Evolutionary conservation across 163 green algal species (phyloP), one percentile per base, ranked within the genome.

Genomic region (Trebouxiophyceae sp.): DNA sequence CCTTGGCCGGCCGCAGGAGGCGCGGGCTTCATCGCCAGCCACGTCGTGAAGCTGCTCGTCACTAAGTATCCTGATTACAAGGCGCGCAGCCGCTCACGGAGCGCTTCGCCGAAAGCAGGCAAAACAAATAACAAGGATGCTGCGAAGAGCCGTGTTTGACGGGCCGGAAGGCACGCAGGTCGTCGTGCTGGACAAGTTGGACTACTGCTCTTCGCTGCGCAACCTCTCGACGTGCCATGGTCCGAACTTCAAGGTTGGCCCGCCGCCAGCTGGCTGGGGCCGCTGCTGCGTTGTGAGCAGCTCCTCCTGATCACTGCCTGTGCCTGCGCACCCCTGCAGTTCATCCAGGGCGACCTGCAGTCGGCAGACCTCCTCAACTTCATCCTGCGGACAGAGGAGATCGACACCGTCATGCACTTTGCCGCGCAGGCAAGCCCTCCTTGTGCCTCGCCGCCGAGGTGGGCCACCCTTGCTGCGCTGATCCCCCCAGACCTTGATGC

Each of bases 391-490:
- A 81, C 76, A 1, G 84, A 98, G 70, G 23, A 89, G 1, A 89
- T 99, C 26, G 95, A 99, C 82, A 97, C 93, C 19, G 82, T 99
- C 27, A 93, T 99, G 85, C 93, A 99, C 79, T 99, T 98, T 77
- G 90, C 90, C 24, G 90, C 90, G 3, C 91, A 97, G 81, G 86
- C 88, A 63, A 6, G 70, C 26, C n/a, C n/a, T 45, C n/a, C n/a
- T n/a, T n/a, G n/a, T 45, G 23, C 47, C 20, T 29, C 24, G 7
- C 61, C 20, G 0, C 65, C 12, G 23, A 29, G 47, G 20, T 57
- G 19, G 22, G 47, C 16, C 47, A 29, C 16, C 47, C 47, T 50
- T 50, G 39, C 39, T 16, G 19, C 12, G 39, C 39, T 50, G 12
- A n/a, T n/a, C n/a, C n/a, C n/a, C n/a, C n/a, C n/a, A 50, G 19